Percentiles rank a stretch among this genome's conserved stretches.
phyloP scores from a whole-genome alignment of 768 basidiomycete species.

The Mycena olivaceomarginata region DNA sequence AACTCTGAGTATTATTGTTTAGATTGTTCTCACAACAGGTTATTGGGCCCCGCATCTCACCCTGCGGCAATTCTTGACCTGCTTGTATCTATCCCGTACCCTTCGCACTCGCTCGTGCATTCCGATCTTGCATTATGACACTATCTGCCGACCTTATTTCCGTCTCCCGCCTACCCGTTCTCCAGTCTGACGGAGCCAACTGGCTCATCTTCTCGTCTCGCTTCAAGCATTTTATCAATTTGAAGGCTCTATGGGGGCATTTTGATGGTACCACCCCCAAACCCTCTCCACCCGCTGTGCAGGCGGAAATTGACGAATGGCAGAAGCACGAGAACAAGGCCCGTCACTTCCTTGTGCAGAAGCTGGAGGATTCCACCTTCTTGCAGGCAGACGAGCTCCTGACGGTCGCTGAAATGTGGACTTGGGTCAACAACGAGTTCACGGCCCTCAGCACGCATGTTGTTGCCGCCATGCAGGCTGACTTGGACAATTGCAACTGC shows the following conservation, averaged over 20 bases:
- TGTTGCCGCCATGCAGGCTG: slow-evolving; percentile 30
- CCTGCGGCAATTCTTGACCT: no score
- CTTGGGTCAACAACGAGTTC: slow-evolving; percentile 54
- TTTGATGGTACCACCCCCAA: slow-evolving; percentile 48
- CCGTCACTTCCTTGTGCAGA: slow-evolving; percentile 54
- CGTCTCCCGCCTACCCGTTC: no score
- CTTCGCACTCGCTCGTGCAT: no score
- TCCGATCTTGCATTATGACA: no score
- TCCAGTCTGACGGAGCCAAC: no score
- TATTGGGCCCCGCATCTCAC: no score
- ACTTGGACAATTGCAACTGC: slow-evolving; percentile 37
- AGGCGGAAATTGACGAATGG: slow-evolving; percentile 48
- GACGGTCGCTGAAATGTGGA: slow-evolving; percentile 55
- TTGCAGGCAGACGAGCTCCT: slow-evolving; percentile 49
- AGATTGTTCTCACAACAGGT: no score
- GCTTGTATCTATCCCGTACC: no score
- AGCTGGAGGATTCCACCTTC: slow-evolving; percentile 55
- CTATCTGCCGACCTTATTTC: no score
- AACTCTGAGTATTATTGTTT: no score
- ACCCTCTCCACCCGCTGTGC: slow-evolving; percentile 40
- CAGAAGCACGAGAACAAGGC: slow-evolving; percentile 57
- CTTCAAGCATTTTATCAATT: slow-evolving; percentile 51
- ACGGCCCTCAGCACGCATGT: slow-evolving; percentile 41
- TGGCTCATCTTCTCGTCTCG: no score
- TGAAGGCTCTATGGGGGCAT: slow-evolving; percentile 55